phyloP scores from a whole-genome alignment of 192 early-diverging fungal species.

The Phlyctochytrium planicorne region DNA sequence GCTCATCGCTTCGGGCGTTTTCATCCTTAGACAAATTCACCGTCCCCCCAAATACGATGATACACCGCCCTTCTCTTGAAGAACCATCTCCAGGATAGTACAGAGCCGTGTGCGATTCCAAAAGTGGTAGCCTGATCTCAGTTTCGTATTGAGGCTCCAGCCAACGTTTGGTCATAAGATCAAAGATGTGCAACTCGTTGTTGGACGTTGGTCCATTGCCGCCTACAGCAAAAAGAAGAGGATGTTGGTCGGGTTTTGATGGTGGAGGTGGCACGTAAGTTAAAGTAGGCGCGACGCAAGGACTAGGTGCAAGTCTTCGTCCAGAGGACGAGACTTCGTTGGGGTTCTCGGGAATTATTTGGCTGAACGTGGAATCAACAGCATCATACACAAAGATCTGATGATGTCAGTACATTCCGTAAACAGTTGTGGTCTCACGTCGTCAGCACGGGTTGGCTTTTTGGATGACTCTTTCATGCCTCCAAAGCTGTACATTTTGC shows the following conservation, averaged over 20 bases:
- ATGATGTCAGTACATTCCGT: no score
- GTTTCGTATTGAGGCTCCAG: not conserved
- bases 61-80: not conserved
- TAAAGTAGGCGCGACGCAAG: not conserved
- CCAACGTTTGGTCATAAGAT: not conserved
- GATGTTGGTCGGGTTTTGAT: not conserved
- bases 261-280: slow-evolving; percentile 2
- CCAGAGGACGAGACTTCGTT: not conserved
- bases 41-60: slow-evolving; percentile 4
- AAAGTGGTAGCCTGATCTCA: not conserved
- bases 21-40: no score
- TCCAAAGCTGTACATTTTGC: not conserved
- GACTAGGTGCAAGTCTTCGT: not conserved
- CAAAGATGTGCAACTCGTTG: slow-evolving; percentile 7
- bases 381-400: not conserved
- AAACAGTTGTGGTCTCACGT: no score
- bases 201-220: not conserved
- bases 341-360: not conserved
- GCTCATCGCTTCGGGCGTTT: no score
- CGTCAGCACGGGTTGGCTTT: no score
- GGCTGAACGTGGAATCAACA: not conserved
- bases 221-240: not conserved
- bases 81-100: not conserved
- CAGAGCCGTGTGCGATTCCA: not conserved
- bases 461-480: not conserved